Evolutionary conservation across 352 stramenopile genomes (phyloP), one percentile per base, ranked within the genome.

Genomic region (Phytopythium montanum): DNA sequence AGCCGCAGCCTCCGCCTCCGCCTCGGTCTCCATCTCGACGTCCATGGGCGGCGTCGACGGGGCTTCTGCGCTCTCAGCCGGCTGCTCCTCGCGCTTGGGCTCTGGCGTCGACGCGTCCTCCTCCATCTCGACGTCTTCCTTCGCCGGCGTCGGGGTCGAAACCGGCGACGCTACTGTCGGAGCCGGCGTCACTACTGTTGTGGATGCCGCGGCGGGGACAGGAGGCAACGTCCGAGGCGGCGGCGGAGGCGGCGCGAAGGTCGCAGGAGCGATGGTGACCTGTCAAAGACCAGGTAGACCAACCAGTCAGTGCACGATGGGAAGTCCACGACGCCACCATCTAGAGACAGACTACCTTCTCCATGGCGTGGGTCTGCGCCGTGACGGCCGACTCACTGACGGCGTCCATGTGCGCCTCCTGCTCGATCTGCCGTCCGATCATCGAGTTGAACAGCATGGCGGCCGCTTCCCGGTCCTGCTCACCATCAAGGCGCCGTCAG

Each of bases 371-470:
- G 65, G 74, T 75, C 44, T 67, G 62, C 3, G 53, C 42, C 8
- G 52, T 63, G 9, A 75, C 68, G n/a, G 39, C 58, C 12, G 72
- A 69, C 33, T 71, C 76, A 14, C 41, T 54, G 31, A 69, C 62
- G 16, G 53, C 70, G 59, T 87, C 73, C 21, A 65, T 59, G 31
- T 81, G 65, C 3, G 73, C 72, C 46, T 91, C 85, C 54, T 83
- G 69, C 50, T 85, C 70, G 38, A 82, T 74, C 31, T 79, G 70
- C 60, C 93, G 81, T 10, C 84, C 84, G 23, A 87, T 76, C 41
- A 86, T 57, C 31, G 87, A 93, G 61, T 82, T 83, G 64, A 92
- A 92, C 55, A 93, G 82, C 45, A 82, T 73, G 13, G 70, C 74
- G 18, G 81, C 78, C 53, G 75, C 85, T 54, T 96, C 79, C 50